A percentile compares a stretch with the other conserved stretches of the same genome.
These are phyloP conservation scores for Fusarium falciforme DNA, from an alignment of 2,329 filamentous ascomycete species.

Conservation along the genomic window DNA sequence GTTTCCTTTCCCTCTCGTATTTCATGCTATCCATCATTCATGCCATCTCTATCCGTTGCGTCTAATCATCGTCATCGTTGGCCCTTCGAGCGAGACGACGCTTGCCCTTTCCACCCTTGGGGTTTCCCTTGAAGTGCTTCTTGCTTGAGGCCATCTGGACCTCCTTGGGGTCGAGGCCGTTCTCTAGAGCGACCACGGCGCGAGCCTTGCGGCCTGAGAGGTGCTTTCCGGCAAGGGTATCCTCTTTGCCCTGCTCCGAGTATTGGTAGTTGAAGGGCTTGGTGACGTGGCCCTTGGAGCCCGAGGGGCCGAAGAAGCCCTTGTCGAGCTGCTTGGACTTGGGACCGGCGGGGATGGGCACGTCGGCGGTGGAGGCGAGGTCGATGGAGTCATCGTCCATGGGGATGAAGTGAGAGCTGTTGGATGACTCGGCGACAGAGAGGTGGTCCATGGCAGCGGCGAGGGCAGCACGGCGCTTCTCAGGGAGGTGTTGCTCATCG, in stretches of 20 bases:
- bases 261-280: conserved; percentile 94
- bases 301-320: conserved; percentile 82
- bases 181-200: conserved; percentile 84
- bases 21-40: conserved; percentile 45
- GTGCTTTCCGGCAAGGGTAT: conserved; percentile 65
- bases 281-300: conserved; percentile 73
- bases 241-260: conserved; percentile 75
- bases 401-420: conserved; percentile 40
- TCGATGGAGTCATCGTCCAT: conserved; percentile 47
- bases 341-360: conserved; percentile 68
- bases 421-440: conserved; percentile 50
- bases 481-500: conserved; percentile 82
- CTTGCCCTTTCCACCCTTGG: conserved; percentile 68
- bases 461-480: conserved; percentile 78
- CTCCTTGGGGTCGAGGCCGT: conserved; percentile 85
- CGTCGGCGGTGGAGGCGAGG: conserved; percentile 57
- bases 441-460: conserved; percentile 61
- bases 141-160: conserved; percentile 75
- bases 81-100: conserved; percentile 36
- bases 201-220: conserved; percentile 86
- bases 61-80: conserved; percentile 37
- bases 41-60: not conserved
- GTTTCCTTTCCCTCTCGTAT: conserved; percentile 58
- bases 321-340: conserved; percentile 86
- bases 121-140: conserved; percentile 93